Evolutionary conservation across 352 stramenopile genomes (phyloP), one percentile per base, ranked within the genome.

Genomic region (Globisporangium iwayamae): DNA sequence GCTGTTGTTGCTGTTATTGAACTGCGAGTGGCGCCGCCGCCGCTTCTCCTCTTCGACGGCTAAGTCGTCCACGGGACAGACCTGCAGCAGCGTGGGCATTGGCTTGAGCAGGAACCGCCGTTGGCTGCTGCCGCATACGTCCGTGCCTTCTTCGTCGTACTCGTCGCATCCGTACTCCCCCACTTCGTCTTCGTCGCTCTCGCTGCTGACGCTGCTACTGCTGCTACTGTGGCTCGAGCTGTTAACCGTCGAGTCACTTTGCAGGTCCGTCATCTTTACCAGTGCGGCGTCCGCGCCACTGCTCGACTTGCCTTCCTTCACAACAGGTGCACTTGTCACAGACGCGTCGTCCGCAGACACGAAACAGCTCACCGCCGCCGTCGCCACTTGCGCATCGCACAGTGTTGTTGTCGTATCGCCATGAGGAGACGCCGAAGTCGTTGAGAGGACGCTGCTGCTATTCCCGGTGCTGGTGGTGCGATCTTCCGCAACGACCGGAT

Each of bases 41-140:
- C 81, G 81, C 63, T 91, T 91, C 67, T 90, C 85, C 18, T 93
- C 85, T 60, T 93, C 85, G 6, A 93, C 69, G 6, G 73, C 85
- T 39, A 91, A 45, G 60, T 93, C 85, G 66, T 93, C 85, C 8
- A 90, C 67, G 1, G 85, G 85, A 51, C 85, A 93, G 25, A 92
- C 85, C 20, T 78, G 78, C 5, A 93, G 68, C 63, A 80, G 71
- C 46, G 74, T 81, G 14, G 75, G 63, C 84, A 93, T 93, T 14
- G 84, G 82, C 57, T 93, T 93, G 54, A 92, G 69, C 36, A 90
- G 53, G 36, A 81, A 87, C 39, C 58, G 61, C 36, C 56, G 56
- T 34, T 51, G 32, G 20, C 55, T 52, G 55, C 16, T 18, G 50
- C 22, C 48, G 14, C 43, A 46, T 20, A 5, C 30, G 4, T 47